Evolutionary conservation across 768 basidiomycete species (phyloP).

Genomic region (Leccinum uliginosum): DNA sequence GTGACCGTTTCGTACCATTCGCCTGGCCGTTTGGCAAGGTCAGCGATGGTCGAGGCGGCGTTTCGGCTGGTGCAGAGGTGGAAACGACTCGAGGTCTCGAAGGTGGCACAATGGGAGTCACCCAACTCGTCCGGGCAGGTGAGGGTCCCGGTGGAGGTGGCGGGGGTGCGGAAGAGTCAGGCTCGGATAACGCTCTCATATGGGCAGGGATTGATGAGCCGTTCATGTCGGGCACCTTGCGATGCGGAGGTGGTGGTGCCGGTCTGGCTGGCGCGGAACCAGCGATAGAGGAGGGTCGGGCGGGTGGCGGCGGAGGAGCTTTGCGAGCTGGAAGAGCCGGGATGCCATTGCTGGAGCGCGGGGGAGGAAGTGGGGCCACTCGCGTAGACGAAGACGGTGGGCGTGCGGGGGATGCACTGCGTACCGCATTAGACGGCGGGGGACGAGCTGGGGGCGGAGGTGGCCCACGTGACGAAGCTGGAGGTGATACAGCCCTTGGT

Average conservation of each 20-base stretch:
- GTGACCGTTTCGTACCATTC: slow-evolving; percentile 32
- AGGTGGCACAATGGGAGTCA: slow-evolving; percentile 14
- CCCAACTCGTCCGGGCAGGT: slow-evolving; percentile 22
- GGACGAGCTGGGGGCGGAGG: slow-evolving; percentile 25
- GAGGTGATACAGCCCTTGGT: slow-evolving; percentile 27
- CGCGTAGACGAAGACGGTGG: slow-evolving; percentile 15
- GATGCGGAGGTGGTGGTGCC: slow-evolving; percentile 38
- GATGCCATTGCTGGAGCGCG: slow-evolving; percentile 20
- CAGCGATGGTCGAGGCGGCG: slow-evolving; percentile 10
- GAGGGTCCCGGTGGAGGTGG: slow-evolving; percentile 32
- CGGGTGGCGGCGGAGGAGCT: slow-evolving; percentile 43
- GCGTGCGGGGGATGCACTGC: slow-evolving; percentile 18
- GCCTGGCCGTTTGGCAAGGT: slow-evolving; percentile 15
- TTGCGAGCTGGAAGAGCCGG: slow-evolving; percentile 29
- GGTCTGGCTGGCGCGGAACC: slow-evolving; percentile 26
- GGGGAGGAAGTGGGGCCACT: slow-evolving; percentile 22
- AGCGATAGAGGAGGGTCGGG: slow-evolving; percentile 35
- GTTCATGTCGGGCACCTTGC: slow-evolving; percentile 30
- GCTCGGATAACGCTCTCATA: slow-evolving; percentile 42
- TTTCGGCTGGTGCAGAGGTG: slow-evolving; percentile 19
- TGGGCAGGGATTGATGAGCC: slow-evolving; percentile 36
- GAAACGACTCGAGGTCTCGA: slow-evolving; percentile 25
- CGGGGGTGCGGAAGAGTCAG: slow-evolving; percentile 32
- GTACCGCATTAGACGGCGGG: slow-evolving; percentile 27
- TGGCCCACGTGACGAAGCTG: slow-evolving; percentile 21